These are phyloP conservation scores for Syzygium jambos DNA, from an alignment of 345 rosid species.

Conservation along the genomic window DNA sequence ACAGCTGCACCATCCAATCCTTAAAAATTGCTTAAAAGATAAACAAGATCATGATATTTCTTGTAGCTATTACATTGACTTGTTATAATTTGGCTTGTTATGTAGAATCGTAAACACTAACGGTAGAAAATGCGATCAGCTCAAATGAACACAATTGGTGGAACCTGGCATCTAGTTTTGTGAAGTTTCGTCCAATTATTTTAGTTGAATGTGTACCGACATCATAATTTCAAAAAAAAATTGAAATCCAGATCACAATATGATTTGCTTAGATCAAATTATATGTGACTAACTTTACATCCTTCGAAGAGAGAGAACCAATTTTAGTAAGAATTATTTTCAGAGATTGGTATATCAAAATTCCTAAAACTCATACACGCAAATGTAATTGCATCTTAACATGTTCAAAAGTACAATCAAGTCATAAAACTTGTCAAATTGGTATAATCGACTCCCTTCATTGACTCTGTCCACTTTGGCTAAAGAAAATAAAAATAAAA, in stretches of 20 bases:
- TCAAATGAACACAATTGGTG: neutral
- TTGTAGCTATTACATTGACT: neutral
- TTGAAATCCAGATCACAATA: neutral
- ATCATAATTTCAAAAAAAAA: neutral
- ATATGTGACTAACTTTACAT: neutral
- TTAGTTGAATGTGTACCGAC: neutral
- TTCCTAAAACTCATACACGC: neutral
- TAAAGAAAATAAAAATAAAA: too few species aligned
- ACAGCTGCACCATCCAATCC: neutral
- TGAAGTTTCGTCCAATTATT: neutral
- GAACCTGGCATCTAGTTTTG: neutral
- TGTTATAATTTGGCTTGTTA: neutral
- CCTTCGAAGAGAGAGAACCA: too few species aligned
- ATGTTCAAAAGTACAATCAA: neutral
- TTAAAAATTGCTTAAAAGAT: neutral
- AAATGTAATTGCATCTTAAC: neutral
- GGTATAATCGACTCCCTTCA: neutral
- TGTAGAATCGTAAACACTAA: neutral
- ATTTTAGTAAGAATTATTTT: neutral
- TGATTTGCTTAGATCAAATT: neutral
- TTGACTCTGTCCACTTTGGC: neutral
- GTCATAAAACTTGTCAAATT: neutral
- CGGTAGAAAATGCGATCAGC: neutral
- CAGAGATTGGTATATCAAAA: rapidly evolving
- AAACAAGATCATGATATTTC: neutral